Percentiles rank a stretch among this genome's conserved stretches.
These are phyloP conservation scores for Puccinia coronata DNA, from an alignment of 1,284 basidiomycete species.

Conservation along the genomic window DNA sequence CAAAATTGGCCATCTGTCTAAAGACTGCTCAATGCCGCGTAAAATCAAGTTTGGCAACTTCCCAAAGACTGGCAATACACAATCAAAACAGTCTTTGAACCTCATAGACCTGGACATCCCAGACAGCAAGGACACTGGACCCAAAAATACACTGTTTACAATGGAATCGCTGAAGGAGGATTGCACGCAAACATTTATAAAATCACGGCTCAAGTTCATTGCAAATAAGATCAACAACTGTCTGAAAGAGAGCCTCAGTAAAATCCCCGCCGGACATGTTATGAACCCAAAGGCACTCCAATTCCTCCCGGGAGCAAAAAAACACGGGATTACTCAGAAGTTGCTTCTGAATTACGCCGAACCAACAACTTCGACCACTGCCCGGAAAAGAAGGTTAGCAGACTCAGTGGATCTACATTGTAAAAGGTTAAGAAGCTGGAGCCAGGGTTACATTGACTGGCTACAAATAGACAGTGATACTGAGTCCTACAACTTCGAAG, in stretches of 20 bases:
- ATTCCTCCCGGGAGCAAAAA: background rate
- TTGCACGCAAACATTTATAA: background rate
- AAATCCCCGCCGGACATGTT: background rate
- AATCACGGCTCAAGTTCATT: background rate
- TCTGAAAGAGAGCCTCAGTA: background rate
- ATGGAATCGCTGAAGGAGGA: background rate
- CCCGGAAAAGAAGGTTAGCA: background rate
- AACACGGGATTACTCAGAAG: background rate
- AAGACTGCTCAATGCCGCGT: background rate
- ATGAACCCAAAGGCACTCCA: background rate
- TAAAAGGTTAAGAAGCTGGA: background rate
- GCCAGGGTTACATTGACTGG: background rate
- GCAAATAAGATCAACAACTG: background rate
- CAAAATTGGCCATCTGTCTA: slow-evolving; percentile 13
- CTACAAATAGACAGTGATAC: background rate
- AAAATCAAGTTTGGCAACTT: background rate
- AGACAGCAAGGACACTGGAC: background rate
- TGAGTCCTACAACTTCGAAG: background rate
- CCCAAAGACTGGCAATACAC: too few relatives aligned
- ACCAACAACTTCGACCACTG: background rate
- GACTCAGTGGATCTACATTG: background rate
- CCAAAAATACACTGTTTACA: background rate
- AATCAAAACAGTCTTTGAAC: background rate
- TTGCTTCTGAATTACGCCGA: background rate
- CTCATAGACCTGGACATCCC: background rate